Evolutionary conservation across 306 rosid genomes (phyloP), one percentile per base, ranked within the genome.

Genomic region (Trifolium dubium): DNA sequence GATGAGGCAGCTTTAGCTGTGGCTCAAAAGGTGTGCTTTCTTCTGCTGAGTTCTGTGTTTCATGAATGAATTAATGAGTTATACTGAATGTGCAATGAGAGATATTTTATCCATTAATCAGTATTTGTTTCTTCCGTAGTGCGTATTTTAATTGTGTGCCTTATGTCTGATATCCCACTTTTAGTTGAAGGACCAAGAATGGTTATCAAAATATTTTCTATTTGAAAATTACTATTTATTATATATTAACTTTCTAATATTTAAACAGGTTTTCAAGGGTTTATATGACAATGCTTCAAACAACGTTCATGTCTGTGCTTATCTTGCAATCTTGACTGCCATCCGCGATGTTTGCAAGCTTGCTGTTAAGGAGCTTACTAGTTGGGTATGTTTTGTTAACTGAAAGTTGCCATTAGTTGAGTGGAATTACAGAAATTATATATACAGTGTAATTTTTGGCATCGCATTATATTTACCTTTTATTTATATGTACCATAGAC

Each of bases 261-360:
- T 64, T 40, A 35, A 55, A 58, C 86, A 92, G 98, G 96, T 92
- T 77, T 95, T 92, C 77, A 92, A 85, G 82, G 93, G 90, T 64
- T 88, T 95, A 64, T 90, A 92, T 35, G 98, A 95, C 54, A 89
- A 92, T 79, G 92, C 88, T 6, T 85, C 97, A 14, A 92, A 88
- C 83, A 84, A 46, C 41, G 74, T 84, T 69, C 99, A 95, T 61
- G 92, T 90, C 46, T 79, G 74, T 72, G 88, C 96, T 71, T 92
- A 90, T 87, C 95, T 95, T 41, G 77, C 98, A 71, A 88, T 92
- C 73, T 82, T 95, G 66, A 85, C 91, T 79, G 99, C 97, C 15
- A 90, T 95, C 69, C 98, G 99, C 18, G 99, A 95, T 87, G 99
- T 95, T 87, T 95, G 99, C 87, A 95, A 95, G 93, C 97, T 89